Percentiles rank a stretch among this genome's conserved stretches.
These are phyloP conservation scores for Neoconidiobolus thromboides DNA, from an alignment of 371 early-diverging fungal genomes.

Conservation along the genomic window DNA sequence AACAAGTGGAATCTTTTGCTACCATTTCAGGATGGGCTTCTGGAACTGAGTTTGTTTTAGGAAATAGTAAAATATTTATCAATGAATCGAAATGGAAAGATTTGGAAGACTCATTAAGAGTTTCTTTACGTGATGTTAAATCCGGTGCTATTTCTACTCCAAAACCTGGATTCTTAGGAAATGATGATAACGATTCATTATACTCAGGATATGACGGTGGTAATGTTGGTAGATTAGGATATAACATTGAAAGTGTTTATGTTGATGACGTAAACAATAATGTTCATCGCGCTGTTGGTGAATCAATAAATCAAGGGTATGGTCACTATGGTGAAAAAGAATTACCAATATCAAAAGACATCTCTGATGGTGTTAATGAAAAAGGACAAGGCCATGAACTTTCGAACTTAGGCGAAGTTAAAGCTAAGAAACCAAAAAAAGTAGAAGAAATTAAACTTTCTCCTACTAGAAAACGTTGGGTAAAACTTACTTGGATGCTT, in stretches of 20 bases:
- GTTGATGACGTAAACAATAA: background rate
- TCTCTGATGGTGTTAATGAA: background rate
- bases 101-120: slow-evolving; percentile 52
- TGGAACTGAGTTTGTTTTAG: slow-evolving; percentile 13
- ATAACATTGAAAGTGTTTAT: background rate
- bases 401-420: background rate
- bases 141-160: slow-evolving; percentile 19
- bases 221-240: slow-evolving; percentile 16
- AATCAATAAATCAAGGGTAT: background rate
- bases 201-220: slow-evolving; percentile 6
- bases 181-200: slow-evolving; percentile 16
- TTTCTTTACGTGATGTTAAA: slow-evolving; percentile 45
- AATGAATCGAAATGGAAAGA: slow-evolving; percentile 51
- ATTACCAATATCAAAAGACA: background rate
- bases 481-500: slow-evolving; percentile 36
- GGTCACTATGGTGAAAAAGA: background rate
- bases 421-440: slow-evolving; percentile 18
- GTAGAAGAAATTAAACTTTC: slow-evolving; percentile 10
- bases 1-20: slow-evolving; percentile 19
- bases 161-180: slow-evolving; percentile 36
- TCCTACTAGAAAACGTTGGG: slow-evolving; percentile 42
- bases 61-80: slow-evolving; percentile 43
- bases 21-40: slow-evolving; percentile 22
- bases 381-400: background rate
- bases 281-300: background rate